Evolutionary conservation across 441 rosid species (phyloP).

Genomic region (Geranium incanum): DNA sequence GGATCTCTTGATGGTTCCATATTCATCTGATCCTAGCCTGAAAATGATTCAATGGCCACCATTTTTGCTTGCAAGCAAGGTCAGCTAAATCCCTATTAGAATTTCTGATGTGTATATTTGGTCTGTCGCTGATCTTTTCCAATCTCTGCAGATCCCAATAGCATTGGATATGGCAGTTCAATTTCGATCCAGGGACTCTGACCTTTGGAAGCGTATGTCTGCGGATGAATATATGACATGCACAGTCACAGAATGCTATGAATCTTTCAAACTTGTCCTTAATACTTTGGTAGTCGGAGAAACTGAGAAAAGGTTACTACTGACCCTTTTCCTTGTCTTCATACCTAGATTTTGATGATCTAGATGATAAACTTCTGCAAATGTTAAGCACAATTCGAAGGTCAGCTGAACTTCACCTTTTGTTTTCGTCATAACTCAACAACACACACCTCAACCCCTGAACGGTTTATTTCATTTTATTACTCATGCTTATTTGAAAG

Average conservation of each 20-base stretch:
- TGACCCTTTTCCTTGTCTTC: not conserved
- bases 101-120: constrained; percentile 14
- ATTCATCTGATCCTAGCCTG: constrained; percentile 87
- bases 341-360: too few relatives aligned
- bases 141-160: constrained; percentile 65
- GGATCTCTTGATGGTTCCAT: constrained; percentile 96
- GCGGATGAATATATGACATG: constrained; percentile 98
- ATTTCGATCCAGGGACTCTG: constrained; percentile 73
- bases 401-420: too few relatives aligned
- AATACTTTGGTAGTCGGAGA: constrained; percentile 80
- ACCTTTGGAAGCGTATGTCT: constrained; percentile 96
- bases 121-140: constrained; percentile 14
- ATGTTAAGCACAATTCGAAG: too few relatives aligned
- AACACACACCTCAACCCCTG: too few relatives aligned
- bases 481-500: too few relatives aligned
- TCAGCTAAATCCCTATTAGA: constrained; percentile 25
- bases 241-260: constrained; percentile 95
- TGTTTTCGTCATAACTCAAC: too few relatives aligned
- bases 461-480: too few relatives aligned
- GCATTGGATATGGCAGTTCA: constrained; percentile 97
- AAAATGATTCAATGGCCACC: constrained; percentile 99
- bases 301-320: constrained; percentile 81
- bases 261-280: constrained; percentile 79
- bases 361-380: too few relatives aligned
- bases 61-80: constrained; percentile 98